Percentiles rank a stretch among this genome's conserved stretches.
phyloP scores from a whole-genome alignment of 2,329 filamentous ascomycete genomes.

The Colletotrichum acutatum region DNA sequence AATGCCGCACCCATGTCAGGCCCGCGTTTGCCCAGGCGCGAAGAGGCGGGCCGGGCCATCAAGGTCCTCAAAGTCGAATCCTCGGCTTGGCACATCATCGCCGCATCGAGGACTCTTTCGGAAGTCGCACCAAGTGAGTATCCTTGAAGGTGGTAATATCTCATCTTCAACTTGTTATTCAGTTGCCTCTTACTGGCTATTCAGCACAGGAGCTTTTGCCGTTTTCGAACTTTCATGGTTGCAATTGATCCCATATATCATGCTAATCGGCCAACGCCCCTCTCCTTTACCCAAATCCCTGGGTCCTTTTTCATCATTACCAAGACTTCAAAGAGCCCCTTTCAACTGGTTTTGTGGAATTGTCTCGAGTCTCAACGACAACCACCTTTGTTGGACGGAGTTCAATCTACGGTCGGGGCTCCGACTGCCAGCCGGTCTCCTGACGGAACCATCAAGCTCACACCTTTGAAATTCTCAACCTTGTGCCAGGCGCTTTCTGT shows the following conservation, averaged over 20 bases:
- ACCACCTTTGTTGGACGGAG: no score
- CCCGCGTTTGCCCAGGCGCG: conserved; percentile 8
- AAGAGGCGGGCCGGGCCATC: conserved; percentile 32
- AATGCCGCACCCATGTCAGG: background rate
- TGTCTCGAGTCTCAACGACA: no score
- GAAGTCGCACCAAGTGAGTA: background rate
- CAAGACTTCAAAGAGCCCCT: background rate
- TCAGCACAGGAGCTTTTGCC: background rate
- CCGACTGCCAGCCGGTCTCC: no score
- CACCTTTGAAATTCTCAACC: background rate
- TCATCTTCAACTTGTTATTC: background rate
- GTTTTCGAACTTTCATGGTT: background rate
- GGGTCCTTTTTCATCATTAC: background rate
- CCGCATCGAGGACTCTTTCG: background rate
- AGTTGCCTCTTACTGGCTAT: background rate
- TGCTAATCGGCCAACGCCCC: background rate
- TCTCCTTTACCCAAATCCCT: background rate
- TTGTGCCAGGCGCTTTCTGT: background rate
- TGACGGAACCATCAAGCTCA: no score
- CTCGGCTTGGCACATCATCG: background rate
- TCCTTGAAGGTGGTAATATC: background rate
- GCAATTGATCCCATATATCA: background rate
- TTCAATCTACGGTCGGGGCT: no score
- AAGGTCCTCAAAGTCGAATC: conserved; percentile 14
- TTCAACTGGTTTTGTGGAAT: background rate